Evolutionary conservation across 2,329 filamentous ascomycete genomes (phyloP).

Genomic region (Penicillium freii): DNA sequence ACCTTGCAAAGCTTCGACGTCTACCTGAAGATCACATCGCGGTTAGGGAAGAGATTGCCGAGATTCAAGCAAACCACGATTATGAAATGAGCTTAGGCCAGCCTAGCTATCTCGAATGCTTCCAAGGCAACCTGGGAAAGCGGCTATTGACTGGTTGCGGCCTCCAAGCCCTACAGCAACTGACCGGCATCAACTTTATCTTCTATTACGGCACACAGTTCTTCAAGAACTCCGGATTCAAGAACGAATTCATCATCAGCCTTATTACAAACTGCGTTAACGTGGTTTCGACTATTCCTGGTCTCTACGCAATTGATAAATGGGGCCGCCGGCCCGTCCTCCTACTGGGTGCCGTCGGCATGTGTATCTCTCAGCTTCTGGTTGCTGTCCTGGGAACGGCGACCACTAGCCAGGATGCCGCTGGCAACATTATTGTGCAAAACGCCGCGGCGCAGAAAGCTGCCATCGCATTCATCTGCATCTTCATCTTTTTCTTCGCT

Average conservation of each 20-base stretch:
- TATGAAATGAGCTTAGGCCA: slow-evolving; percentile 58
- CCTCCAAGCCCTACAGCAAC: slow-evolving; percentile 42
- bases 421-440: neutral
- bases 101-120: slow-evolving; percentile 38
- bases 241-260: slow-evolving; percentile 47
- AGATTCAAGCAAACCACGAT: slow-evolving; percentile 84
- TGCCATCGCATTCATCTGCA: slow-evolving; percentile 43
- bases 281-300: slow-evolving; percentile 48
- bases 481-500: slow-evolving; percentile 48
- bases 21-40: slow-evolving; percentile 65
- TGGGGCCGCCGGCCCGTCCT: slow-evolving; percentile 50
- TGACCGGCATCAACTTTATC: slow-evolving; percentile 46
- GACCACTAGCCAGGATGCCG: slow-evolving; percentile 23
- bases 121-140: slow-evolving; percentile 38
- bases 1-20: slow-evolving; percentile 68
- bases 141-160: slow-evolving; percentile 41
- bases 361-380: slow-evolving; percentile 49
- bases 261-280: slow-evolving; percentile 51
- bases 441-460: slow-evolving; percentile 15
- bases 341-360: slow-evolving; percentile 48
- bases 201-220: slow-evolving; percentile 44
- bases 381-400: slow-evolving; percentile 48
- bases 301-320: slow-evolving; percentile 50
- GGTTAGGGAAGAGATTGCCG: slow-evolving; percentile 68
- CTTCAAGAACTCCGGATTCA: slow-evolving; percentile 41